A percentile compares a stretch with the other conserved stretches of the same genome.
phyloP scores from a whole-genome alignment of 1,139 yeast species.

The Geotrichum australiense region DNA sequence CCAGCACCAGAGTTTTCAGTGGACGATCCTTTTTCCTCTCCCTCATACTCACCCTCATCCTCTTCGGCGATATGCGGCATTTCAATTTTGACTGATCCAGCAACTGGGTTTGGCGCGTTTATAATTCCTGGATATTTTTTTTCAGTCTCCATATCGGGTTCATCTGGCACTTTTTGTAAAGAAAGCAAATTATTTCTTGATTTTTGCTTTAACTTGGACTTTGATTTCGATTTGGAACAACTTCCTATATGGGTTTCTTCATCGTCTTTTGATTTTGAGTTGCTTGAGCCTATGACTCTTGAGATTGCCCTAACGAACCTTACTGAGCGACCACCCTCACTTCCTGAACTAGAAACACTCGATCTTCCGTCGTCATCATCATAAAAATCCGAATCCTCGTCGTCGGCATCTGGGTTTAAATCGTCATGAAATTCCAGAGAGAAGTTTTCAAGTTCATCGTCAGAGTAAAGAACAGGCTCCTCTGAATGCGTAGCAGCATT shows the following conservation, averaged over 20 bases:
- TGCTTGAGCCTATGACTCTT: slow-evolving; percentile 8
- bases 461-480: slow-evolving; percentile 6
- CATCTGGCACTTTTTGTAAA: no score
- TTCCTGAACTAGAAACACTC: slow-evolving; percentile 6
- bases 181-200: no score
- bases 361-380: slow-evolving; percentile 2
- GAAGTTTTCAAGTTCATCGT: slow-evolving; percentile 10
- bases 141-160: no score
- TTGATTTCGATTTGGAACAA: no score
- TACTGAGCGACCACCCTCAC: slow-evolving; percentile 8
- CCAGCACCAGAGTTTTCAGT: not conserved
- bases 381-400: not conserved
- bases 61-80: not conserved
- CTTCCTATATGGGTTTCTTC: not conserved
- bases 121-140: no score
- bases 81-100: not conserved
- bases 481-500: slow-evolving; percentile 14
- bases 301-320: slow-evolving; percentile 14
- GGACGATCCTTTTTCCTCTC: not conserved
- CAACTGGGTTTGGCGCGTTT: no score
- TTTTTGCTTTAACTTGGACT: no score
- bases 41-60: not conserved
- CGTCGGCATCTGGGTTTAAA: slow-evolving; percentile 5
- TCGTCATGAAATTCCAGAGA: slow-evolving; percentile 10
- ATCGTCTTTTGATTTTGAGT: not conserved